phyloP scores from a whole-genome alignment of 2,329 filamentous ascomycete species.

The Fusarium irregulare region DNA sequence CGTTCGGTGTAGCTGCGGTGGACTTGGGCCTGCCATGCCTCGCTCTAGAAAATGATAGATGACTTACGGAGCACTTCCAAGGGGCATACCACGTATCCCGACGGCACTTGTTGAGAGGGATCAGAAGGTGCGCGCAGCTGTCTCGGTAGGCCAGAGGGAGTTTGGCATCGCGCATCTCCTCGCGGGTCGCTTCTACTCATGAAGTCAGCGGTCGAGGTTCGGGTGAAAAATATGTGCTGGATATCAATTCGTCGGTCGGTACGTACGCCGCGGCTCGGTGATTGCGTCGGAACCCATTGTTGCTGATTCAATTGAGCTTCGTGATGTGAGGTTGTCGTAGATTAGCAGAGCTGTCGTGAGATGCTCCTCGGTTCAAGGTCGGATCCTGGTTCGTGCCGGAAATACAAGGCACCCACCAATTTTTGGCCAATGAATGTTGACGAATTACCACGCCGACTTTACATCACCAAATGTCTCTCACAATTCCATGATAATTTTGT shows the following conservation, averaged over 20 bases:
- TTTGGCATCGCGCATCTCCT: constrained; percentile 93
- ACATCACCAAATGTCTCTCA: not conserved
- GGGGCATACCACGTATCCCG: constrained; percentile 91
- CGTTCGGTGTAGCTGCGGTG: constrained; percentile 15
- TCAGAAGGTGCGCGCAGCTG: constrained; percentile 92
- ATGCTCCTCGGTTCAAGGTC: constrained; percentile 47
- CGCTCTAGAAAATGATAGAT: constrained; percentile 11
- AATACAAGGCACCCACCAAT: constrained; percentile 40
- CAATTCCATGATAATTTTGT: not conserved
- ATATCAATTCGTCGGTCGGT: not conserved
- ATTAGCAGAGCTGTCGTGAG: constrained; percentile 45
- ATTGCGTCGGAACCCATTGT: constrained; percentile 53
- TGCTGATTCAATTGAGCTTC: constrained; percentile 52
- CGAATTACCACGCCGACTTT: constrained; percentile 44
- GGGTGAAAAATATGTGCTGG: constrained; percentile 22
- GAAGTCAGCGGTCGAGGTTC: constrained; percentile 39
- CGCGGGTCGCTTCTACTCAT: constrained; percentile 76
- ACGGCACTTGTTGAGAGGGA: constrained; percentile 95
- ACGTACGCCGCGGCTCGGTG: constrained; percentile 55
- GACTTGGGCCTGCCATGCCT: not conserved
- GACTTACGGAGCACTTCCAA: constrained; percentile 94
- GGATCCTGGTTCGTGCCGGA: constrained; percentile 44
- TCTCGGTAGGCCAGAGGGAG: constrained; percentile 93
- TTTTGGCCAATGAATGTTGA: constrained; percentile 34
- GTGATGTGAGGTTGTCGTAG: constrained; percentile 45